Evolutionary conservation across 495 filamentous ascomycete genomes (phyloP).

Genomic region (Schizothecium vesticola): DNA sequence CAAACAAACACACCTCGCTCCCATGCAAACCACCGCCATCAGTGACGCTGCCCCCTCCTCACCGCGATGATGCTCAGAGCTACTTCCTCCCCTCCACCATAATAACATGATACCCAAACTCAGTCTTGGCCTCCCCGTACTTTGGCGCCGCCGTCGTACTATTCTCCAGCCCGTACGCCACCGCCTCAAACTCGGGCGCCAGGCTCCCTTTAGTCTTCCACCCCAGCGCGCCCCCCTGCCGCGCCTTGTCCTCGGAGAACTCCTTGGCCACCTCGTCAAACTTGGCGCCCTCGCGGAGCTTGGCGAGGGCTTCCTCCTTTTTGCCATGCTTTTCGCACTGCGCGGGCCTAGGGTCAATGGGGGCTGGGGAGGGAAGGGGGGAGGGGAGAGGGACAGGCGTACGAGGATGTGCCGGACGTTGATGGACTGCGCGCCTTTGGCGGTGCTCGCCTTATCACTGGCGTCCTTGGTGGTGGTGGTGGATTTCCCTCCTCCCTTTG

Average conservation of each 20-base stretch:
- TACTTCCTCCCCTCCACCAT: constrained; percentile 59
- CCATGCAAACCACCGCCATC: not conserved
- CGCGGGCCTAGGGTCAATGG: not conserved
- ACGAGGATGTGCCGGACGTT: constrained; percentile 88
- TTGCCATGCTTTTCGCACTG: constrained; percentile 84
- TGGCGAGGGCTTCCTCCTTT: constrained; percentile 80
- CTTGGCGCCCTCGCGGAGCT: constrained; percentile 68
- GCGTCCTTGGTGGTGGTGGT: constrained; percentile 8
- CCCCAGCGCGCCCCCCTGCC: constrained; percentile 74
- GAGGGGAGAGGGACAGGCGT: constrained; percentile 30
- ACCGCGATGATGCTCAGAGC: not conserved
- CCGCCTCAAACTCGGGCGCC: constrained; percentile 71
- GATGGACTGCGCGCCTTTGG: constrained; percentile 71
- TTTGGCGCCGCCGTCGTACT: constrained; percentile 73
- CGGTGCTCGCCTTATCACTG: constrained; percentile 41
- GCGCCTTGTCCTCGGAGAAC: constrained; percentile 85
- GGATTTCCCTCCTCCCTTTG: constrained; percentile 2
- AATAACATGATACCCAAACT: constrained; percentile 87
- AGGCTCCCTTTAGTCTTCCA: constrained; percentile 76
- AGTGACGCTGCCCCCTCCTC: not conserved
- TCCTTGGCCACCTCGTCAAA: constrained; percentile 87
- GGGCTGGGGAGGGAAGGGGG: not conserved
- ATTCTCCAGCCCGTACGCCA: constrained; percentile 70
- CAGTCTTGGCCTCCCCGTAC: constrained; percentile 75
- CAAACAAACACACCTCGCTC: not conserved